Evolutionary conservation across 257 asterid genomes (phyloP).

Genomic region (Handroanthus guayacan): DNA sequence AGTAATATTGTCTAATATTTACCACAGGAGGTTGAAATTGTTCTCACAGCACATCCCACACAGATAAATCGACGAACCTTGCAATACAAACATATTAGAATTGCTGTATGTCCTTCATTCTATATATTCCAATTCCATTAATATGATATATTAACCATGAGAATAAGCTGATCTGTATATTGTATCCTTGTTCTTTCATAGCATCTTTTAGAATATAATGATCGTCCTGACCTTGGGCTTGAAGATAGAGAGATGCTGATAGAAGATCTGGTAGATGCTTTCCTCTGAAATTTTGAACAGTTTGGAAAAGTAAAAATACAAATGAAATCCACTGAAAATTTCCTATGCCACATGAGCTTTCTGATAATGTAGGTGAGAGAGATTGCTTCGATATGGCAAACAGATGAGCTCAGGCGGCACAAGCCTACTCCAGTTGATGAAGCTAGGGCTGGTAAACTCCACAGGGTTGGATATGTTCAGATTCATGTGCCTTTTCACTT

Average conservation of each 20-base stretch:
- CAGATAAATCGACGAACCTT: slow-evolving; percentile 93
- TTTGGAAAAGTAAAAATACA: slow-evolving; percentile 20
- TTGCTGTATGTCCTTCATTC: slow-evolving; percentile 67
- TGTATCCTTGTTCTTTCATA: slow-evolving; percentile 41
- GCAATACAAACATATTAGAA: slow-evolving; percentile 94
- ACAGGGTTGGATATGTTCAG: slow-evolving; percentile 25
- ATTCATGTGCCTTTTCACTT: slow-evolving; percentile 6
- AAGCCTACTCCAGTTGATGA: slow-evolving; percentile 99
- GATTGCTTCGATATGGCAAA: slow-evolving; percentile 96
- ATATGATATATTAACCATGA: not conserved
- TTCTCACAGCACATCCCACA: slow-evolving; percentile 98
- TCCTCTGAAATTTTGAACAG: slow-evolving; percentile 21
- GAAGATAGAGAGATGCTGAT: slow-evolving; percentile 94
- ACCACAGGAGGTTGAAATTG: slow-evolving; percentile 91
- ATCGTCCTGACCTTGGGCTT: slow-evolving; percentile 80
- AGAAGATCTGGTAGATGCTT: slow-evolving; percentile 85
- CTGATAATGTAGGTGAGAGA: slow-evolving; percentile 71
- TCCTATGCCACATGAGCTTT: slow-evolving; percentile 22
- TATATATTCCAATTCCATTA: slow-evolving; percentile 4
- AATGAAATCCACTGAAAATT: slow-evolving; percentile 10
- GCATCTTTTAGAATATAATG: slow-evolving; percentile 94
- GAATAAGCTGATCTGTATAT: slow-evolving; percentile 12
- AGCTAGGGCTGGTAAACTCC: slow-evolving; percentile 89
- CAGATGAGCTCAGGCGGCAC: slow-evolving; percentile 98
- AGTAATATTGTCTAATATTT: slow-evolving; percentile 29